Evolutionary conservation across 148 eudicot genomes (phyloP).

Genomic region (Oxyria digyna): DNA sequence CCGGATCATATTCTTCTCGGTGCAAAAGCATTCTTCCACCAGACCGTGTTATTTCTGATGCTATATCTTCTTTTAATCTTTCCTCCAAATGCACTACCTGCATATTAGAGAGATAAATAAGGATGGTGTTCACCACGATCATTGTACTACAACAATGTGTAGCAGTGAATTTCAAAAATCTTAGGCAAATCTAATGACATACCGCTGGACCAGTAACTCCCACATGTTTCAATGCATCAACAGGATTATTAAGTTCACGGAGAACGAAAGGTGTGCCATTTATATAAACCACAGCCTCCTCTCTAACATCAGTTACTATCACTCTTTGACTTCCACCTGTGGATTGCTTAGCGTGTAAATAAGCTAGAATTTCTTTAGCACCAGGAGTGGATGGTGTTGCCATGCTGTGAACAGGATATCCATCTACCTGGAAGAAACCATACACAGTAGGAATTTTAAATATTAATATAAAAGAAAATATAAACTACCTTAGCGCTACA

Average conservation of each 20-base stretch:
- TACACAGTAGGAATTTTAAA: not conserved
- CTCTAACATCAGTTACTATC: slow-evolving; percentile 72
- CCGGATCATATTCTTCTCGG: slow-evolving; percentile 76
- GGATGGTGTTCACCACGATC: not conserved
- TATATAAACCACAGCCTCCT: slow-evolving; percentile 93
- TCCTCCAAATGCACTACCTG: slow-evolving; percentile 95
- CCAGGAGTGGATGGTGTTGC: slow-evolving; percentile 86
- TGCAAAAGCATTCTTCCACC: slow-evolving; percentile 98
- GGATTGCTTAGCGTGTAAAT: slow-evolving; percentile 49
- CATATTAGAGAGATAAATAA: not conserved
- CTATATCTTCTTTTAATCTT: slow-evolving; percentile 86
- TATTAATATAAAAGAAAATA: not conserved
- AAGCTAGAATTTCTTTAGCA: slow-evolving; percentile 81
- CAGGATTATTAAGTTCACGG: slow-evolving; percentile 80
- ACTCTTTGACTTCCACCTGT: slow-evolving; percentile 38
- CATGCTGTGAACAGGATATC: slow-evolving; percentile 91
- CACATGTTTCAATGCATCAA: slow-evolving; percentile 85
- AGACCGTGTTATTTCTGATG: slow-evolving; percentile 62
- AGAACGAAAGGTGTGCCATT: slow-evolving; percentile 85
- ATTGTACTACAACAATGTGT: not conserved
- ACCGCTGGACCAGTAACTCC: slow-evolving; percentile 96
- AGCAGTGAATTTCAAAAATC: too few relatives aligned
- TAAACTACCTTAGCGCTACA: too few relatives aligned
- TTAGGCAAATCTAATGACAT: slow-evolving; percentile 24
- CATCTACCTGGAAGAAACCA: slow-evolving; percentile 53